Evolutionary conservation across 2,329 filamentous ascomycete genomes (phyloP).

Genomic region (Colletotrichum shisoi): DNA sequence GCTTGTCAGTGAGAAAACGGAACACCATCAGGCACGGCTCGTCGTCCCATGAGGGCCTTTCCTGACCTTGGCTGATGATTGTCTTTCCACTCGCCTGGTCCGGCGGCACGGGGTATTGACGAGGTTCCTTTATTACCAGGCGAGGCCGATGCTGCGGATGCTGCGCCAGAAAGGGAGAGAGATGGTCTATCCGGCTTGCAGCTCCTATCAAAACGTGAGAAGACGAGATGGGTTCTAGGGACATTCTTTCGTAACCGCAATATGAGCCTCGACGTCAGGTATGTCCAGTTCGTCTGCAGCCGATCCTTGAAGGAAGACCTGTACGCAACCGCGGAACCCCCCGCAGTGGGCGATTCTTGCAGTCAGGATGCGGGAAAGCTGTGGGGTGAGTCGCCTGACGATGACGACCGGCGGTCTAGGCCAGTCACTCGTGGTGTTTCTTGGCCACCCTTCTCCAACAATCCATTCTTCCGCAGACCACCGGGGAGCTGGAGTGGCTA

Average conservation of each 20-base stretch:
- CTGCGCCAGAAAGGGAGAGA: not conserved
- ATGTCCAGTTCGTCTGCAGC: too few species aligned
- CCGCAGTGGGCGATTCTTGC: not conserved
- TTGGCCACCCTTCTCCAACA: not conserved
- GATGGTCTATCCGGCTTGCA: not conserved
- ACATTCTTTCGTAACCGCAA: too few species aligned
- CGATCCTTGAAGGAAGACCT: not conserved
- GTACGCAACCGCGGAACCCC: not conserved
- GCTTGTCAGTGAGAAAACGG: constrained; percentile 13
- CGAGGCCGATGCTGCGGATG: not conserved
- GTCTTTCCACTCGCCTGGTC: constrained; percentile 13
- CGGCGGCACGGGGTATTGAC: not conserved
- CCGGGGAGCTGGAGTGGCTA: not conserved
- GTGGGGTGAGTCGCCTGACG: constrained; percentile 32
- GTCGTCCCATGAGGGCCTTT: not conserved
- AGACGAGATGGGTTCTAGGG: not conserved
- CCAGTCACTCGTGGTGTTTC: not conserved
- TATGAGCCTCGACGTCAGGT: too few species aligned
- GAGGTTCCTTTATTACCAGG: constrained; percentile 2
- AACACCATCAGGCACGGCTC: constrained; percentile 13
- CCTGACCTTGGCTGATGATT: constrained; percentile 7
- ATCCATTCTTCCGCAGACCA: not conserved
- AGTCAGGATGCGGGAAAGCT: not conserved
- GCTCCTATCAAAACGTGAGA: too few species aligned
- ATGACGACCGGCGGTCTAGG: constrained; percentile 26